Evolutionary conservation across 2,329 filamentous ascomycete species (phyloP).

Genomic region (Neospermospora avenae): DNA sequence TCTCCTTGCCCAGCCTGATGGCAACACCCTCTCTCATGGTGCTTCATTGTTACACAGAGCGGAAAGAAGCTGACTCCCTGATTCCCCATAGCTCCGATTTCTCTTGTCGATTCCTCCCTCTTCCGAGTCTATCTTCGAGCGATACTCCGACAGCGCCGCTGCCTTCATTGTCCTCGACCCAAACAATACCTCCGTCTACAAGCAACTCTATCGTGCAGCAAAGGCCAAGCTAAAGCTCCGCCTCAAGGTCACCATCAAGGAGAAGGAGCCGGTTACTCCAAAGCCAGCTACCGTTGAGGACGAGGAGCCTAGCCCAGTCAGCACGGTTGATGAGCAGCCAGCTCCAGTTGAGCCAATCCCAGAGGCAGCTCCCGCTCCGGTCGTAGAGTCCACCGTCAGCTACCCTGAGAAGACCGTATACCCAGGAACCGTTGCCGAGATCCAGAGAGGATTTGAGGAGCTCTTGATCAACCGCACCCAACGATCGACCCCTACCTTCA

Average conservation of each 20-base stretch:
- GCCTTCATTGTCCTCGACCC: conserved; percentile 77
- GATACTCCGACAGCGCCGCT: conserved; percentile 90
- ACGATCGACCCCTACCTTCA: conserved; percentile 1
- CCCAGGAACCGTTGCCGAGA: conserved; percentile 25
- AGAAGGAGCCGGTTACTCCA: conserved; percentile 34
- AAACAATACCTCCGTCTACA: conserved; percentile 80
- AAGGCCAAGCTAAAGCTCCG: conserved; percentile 98
- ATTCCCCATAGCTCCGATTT: conserved; percentile 58
- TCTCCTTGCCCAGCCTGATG: conserved; percentile 17
- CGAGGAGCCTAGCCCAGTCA: conserved; percentile 34
- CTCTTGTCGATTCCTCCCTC: conserved; percentile 63
- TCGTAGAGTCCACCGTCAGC: conserved; percentile 7
- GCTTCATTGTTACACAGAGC: not conserved
- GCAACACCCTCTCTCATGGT: conserved; percentile 1
- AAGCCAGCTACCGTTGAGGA: conserved; percentile 49
- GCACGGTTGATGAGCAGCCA: conserved; percentile 17
- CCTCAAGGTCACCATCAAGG: conserved; percentile 62
- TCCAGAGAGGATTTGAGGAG: conserved; percentile 33
- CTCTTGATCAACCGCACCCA: conserved; percentile 13
- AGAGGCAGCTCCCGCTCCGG: not conserved
- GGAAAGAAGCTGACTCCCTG: conserved; percentile 24
- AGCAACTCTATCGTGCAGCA: conserved; percentile 92
- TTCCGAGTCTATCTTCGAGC: conserved; percentile 70
- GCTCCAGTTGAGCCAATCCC: conserved; percentile 6
- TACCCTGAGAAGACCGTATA: conserved; percentile 18